These are phyloP conservation scores for Chalciporus chontae DNA, from an alignment of 768 basidiomycete species.

Conservation along the genomic window DNA sequence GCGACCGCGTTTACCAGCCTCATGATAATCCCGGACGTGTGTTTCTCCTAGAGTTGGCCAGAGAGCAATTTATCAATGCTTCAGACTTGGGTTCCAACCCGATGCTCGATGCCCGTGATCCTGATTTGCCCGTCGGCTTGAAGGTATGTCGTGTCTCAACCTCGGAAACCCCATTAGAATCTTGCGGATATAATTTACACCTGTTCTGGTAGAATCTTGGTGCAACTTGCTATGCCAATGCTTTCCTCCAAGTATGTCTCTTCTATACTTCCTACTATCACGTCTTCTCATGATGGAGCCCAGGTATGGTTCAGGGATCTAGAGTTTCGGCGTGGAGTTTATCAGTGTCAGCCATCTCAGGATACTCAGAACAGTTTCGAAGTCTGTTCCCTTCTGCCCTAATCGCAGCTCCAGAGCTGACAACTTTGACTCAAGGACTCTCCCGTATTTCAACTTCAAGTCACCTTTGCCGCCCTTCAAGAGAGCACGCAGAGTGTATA, in stretches of 20 bases:
- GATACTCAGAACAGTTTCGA: conserved; percentile 43
- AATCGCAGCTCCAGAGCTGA: background rate
- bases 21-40: conserved; percentile 9
- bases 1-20: conserved; percentile 9
- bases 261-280: background rate
- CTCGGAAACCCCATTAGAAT: background rate
- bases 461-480: conserved; percentile 84
- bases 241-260: conserved; percentile 74
- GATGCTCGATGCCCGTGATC: conserved; percentile 42
- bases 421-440: conserved; percentile 50
- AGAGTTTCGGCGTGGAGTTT: conserved; percentile 80
- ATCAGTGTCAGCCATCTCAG: conserved; percentile 61
- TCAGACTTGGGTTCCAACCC: conserved; percentile 58
- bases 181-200: background rate
- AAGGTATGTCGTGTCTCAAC: conserved; percentile 45
- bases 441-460: conserved; percentile 74
- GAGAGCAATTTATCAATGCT: conserved; percentile 48
- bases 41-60: conserved; percentile 42
- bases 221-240: conserved; percentile 96
- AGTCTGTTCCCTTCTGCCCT: conserved; percentile 28
- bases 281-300: conserved; percentile 5
- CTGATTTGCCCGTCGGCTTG: conserved; percentile 68
- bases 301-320: conserved; percentile 92
- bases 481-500: conserved; percentile 64
- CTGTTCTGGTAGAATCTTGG: conserved; percentile 72